Evolutionary conservation across 768 basidiomycete species (phyloP).

Genomic region (Kwoniella shandongensis): DNA sequence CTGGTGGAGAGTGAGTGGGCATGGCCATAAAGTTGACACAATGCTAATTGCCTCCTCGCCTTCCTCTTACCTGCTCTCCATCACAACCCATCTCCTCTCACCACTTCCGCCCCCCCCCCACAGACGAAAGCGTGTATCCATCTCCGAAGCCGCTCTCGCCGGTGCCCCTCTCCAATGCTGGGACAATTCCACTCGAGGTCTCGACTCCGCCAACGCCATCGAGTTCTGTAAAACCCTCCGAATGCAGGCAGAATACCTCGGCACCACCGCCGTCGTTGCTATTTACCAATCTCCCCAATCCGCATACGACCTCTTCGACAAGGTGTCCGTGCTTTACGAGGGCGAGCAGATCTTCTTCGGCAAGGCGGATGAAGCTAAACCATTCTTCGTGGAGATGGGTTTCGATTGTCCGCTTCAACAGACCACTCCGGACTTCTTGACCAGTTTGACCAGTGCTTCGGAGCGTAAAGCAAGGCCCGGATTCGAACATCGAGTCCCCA

Average conservation of each 20-base stretch:
- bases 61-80: not conserved
- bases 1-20: constrained; percentile 55
- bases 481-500: constrained; percentile 64
- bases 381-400: constrained; percentile 59
- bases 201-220: constrained; percentile 56
- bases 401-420: constrained; percentile 58
- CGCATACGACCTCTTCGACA: constrained; percentile 59
- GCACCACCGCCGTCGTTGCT: constrained; percentile 57
- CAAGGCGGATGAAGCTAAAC: constrained; percentile 53
- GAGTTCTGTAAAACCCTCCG: constrained; percentile 59
- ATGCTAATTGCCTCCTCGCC: constrained; percentile 17
- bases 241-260: constrained; percentile 56
- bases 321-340: constrained; percentile 58
- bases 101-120: not conserved
- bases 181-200: constrained; percentile 62
- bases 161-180: constrained; percentile 67
- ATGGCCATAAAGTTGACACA: constrained; percentile 14
- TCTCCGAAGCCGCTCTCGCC: constrained; percentile 73
- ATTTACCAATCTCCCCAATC: constrained; percentile 58
- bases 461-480: constrained; percentile 76
- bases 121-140: constrained; percentile 70
- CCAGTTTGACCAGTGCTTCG: constrained; percentile 67
- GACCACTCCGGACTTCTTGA: constrained; percentile 59
- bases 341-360: constrained; percentile 61
- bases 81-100: not conserved